phyloP scores from a whole-genome alignment of 2,329 filamentous ascomycete genomes.

The Thielaviopsis ethacetica region DNA sequence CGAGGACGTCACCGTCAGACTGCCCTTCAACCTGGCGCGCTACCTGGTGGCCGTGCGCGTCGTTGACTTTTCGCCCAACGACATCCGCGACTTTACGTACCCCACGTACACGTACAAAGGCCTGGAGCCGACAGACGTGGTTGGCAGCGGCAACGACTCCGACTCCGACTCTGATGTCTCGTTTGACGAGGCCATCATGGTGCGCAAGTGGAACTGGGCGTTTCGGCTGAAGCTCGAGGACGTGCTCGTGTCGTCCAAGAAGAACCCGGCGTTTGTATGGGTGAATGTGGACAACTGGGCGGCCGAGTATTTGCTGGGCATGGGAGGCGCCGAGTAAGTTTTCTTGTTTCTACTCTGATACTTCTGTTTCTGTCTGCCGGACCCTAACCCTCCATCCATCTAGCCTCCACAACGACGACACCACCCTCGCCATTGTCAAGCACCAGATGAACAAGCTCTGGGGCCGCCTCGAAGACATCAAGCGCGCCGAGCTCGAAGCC shows the following conservation, averaged over 20 bases:
- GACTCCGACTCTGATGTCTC: constrained; percentile 12
- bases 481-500: constrained; percentile 21
- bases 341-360: neutral
- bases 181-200: constrained; percentile 13
- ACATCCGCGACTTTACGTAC: constrained; percentile 53
- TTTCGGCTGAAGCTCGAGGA: constrained; percentile 71
- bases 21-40: constrained; percentile 61
- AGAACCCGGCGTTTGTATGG: constrained; percentile 28
- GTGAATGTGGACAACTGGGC: constrained; percentile 47
- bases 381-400: constrained; percentile 19
- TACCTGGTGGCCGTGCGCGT: constrained; percentile 59
- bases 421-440: constrained; percentile 35
- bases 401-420: constrained; percentile 34
- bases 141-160: constrained; percentile 23
- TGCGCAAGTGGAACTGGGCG: constrained; percentile 58
- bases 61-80: constrained; percentile 60
- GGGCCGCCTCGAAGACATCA: constrained; percentile 69
- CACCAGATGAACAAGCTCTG: constrained; percentile 65
- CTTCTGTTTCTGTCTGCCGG: neutral
- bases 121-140: constrained; percentile 28
- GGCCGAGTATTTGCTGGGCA: constrained; percentile 30
- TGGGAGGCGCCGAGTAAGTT: constrained; percentile 30
- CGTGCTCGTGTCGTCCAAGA: constrained; percentile 19
- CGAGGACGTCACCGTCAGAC: constrained; percentile 18
- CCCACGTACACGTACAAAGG: constrained; percentile 27